These are phyloP conservation scores for Aspergillus chevalieri DNA, from an alignment of 2,329 filamentous ascomycete genomes.

Conservation along the genomic window DNA sequence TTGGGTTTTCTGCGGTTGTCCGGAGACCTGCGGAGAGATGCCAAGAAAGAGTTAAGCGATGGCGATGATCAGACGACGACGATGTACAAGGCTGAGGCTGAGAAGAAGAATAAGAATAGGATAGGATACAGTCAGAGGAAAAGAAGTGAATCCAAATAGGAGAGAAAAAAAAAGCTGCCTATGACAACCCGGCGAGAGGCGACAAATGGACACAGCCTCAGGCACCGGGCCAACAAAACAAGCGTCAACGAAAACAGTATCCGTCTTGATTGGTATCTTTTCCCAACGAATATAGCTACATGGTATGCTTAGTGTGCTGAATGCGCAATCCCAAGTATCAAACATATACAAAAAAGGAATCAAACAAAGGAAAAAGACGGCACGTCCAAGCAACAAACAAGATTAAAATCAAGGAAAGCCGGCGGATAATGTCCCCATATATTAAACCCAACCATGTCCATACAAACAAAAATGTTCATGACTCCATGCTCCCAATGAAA, in stretches of 20 bases:
- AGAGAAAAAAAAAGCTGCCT: slow-evolving; percentile 15
- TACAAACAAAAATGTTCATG: slow-evolving; percentile 1
- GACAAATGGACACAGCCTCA: background rate
- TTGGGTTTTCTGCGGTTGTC: no score
- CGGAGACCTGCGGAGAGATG: slow-evolving; percentile 4
- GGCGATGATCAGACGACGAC: background rate
- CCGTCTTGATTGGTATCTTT: slow-evolving; percentile 20
- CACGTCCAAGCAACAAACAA: slow-evolving; percentile 2
- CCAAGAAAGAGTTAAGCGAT: slow-evolving; percentile 3
- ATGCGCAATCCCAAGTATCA: slow-evolving; percentile 4
- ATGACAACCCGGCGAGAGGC: background rate
- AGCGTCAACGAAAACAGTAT: background rate
- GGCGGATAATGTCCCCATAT: background rate
- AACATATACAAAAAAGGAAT: slow-evolving; percentile 6
- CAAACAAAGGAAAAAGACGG: slow-evolving; percentile 5
- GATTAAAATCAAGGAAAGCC: slow-evolving; percentile 2
- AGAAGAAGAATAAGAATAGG: no score
- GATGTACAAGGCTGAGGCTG: no score
- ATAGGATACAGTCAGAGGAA: slow-evolving; percentile 7
- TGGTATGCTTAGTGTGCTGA: slow-evolving; percentile 5
- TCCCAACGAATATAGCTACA: slow-evolving; percentile 12
- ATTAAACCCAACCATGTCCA: background rate
- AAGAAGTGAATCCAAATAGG: slow-evolving; percentile 1
- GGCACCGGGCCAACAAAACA: background rate
- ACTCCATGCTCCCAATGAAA: slow-evolving; percentile 10